These are phyloP conservation scores for Metschnikowia peoriensis DNA, from an alignment of 805 yeast genomes.

Conservation along the genomic window DNA sequence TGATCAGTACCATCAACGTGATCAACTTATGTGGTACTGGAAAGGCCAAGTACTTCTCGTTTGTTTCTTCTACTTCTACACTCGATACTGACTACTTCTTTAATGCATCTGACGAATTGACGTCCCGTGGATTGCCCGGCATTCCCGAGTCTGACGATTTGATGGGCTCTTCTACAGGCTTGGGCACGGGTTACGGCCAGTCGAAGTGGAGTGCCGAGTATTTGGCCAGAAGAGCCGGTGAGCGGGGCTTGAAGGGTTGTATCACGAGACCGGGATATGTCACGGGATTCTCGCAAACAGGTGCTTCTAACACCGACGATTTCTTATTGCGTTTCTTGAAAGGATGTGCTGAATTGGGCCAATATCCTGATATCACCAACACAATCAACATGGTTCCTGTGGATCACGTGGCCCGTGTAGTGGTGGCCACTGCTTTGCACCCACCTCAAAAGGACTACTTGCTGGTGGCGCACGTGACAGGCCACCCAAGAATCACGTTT, in stretches of 20 bases:
- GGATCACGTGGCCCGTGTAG: constrained; percentile 94
- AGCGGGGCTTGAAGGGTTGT: constrained; percentile 81
- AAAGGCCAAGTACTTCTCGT: constrained; percentile 80
- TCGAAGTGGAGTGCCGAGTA: constrained; percentile 97
- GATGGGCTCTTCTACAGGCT: constrained; percentile 74
- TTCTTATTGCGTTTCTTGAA: constrained; percentile 91
- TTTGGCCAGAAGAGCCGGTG: constrained; percentile 83
- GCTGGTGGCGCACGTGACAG: constrained; percentile 92
- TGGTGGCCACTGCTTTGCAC: constrained; percentile 76
- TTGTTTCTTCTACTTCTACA: constrained; percentile 94
- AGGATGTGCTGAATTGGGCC: constrained; percentile 88
- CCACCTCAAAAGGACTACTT: constrained; percentile 57
- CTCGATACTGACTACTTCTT: constrained; percentile 82
- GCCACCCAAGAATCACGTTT: constrained; percentile 88
- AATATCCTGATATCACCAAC: constrained; percentile 81
- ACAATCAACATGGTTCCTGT: constrained; percentile 96
- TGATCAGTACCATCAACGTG: constrained; percentile 80
- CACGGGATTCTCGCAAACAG: constrained; percentile 79
- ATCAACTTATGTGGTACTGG: constrained; percentile 75
- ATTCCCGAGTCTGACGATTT: constrained; percentile 81
- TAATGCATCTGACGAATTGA: constrained; percentile 67
- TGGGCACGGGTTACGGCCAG: constrained; percentile 95
- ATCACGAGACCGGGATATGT: constrained; percentile 96
- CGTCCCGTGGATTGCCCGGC: constrained; percentile 66
- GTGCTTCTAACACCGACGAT: constrained; percentile 95